phyloP scores from a whole-genome alignment of 2,329 filamentous ascomycete species.

The Diplocarpon rosae region DNA sequence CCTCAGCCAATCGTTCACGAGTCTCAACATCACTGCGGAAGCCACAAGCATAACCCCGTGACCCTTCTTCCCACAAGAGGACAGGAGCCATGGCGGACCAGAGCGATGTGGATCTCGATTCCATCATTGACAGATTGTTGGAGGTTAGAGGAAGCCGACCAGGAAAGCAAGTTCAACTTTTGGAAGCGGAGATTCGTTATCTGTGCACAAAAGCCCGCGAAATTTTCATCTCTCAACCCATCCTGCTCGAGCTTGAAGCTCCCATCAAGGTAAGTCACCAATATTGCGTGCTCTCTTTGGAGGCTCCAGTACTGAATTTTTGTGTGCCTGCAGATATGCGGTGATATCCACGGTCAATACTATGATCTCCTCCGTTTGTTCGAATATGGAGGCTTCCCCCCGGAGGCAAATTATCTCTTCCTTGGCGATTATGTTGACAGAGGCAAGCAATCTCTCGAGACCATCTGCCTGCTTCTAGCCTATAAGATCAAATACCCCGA shows the following conservation, averaged over 20 bases:
- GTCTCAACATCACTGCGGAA: slow-evolving; percentile 19
- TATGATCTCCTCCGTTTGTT: slow-evolving; percentile 95
- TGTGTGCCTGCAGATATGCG: slow-evolving; percentile 64
- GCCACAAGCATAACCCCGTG: slow-evolving; percentile 21
- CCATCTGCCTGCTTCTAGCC: slow-evolving; percentile 88
- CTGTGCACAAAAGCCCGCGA: slow-evolving; percentile 97
- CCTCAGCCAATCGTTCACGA: slow-evolving; percentile 7
- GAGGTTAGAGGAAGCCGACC: slow-evolving; percentile 96
- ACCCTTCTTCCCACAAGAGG: slow-evolving; percentile 25
- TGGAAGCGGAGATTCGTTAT: slow-evolving; percentile 92
- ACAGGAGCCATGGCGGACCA: slow-evolving; percentile 54
- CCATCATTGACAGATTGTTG: slow-evolving; percentile 95
- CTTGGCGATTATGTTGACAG: slow-evolving; percentile 97
- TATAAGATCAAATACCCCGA: slow-evolving; percentile 99
- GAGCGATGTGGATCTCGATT: slow-evolving; percentile 95
- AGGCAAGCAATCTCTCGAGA: slow-evolving; percentile 98
- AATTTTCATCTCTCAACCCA: slow-evolving; percentile 99
- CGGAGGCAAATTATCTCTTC: slow-evolving; percentile 98
- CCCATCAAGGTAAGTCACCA: slow-evolving; percentile 76
- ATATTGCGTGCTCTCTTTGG: neutral
- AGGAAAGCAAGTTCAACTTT: slow-evolving; percentile 94
- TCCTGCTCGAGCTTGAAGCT: slow-evolving; percentile 92
- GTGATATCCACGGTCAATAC: slow-evolving; percentile 98
- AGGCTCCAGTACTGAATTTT: neutral
- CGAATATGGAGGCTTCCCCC: slow-evolving; percentile 96